Evolutionary conservation across 257 asterid genomes (phyloP).

Genomic region (Penstemon davidsonii): DNA sequence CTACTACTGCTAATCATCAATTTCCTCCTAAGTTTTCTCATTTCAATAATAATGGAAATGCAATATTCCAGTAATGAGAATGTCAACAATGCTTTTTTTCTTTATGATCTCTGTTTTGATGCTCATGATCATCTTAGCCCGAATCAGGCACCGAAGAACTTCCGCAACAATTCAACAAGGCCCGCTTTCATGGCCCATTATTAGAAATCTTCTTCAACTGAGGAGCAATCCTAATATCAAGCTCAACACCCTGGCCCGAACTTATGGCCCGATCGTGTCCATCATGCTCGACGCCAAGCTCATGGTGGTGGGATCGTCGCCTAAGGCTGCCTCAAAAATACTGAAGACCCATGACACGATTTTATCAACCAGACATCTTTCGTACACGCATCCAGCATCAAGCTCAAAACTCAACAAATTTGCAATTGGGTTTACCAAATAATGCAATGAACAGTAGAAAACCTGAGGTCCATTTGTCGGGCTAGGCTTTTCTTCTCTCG

Average conservation of each 20-base stretch:
- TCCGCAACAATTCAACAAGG: conserved; percentile 22
- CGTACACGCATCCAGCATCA: neutral
- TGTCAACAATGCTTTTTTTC: neutral
- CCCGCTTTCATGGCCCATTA: conserved; percentile 29
- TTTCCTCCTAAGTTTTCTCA: neutral
- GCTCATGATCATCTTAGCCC: conserved; percentile 7
- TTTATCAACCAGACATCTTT: too few relatives aligned
- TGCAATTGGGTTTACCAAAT: neutral
- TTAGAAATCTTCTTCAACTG: conserved; percentile 30
- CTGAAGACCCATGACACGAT: conserved; percentile 4
- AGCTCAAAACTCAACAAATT: neutral
- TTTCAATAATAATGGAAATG: neutral
- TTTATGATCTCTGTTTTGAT: conserved; percentile 3
- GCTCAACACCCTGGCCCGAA: conserved; percentile 17
- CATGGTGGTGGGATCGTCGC: conserved; percentile 5
- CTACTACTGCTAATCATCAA: too few relatives aligned
- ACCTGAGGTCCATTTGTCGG: neutral
- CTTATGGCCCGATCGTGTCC: neutral
- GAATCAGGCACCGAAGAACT: neutral
- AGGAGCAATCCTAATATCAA: conserved; percentile 18
- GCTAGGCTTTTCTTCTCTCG: too few relatives aligned
- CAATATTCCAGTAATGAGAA: too few relatives aligned
- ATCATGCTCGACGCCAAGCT: neutral
- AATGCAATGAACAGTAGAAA: neutral
- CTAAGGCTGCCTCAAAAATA: neutral